Base-by-base conservation (phyloP, 192 early-diverging fungal species). In the Paraglomus brasilianum region DNA sequence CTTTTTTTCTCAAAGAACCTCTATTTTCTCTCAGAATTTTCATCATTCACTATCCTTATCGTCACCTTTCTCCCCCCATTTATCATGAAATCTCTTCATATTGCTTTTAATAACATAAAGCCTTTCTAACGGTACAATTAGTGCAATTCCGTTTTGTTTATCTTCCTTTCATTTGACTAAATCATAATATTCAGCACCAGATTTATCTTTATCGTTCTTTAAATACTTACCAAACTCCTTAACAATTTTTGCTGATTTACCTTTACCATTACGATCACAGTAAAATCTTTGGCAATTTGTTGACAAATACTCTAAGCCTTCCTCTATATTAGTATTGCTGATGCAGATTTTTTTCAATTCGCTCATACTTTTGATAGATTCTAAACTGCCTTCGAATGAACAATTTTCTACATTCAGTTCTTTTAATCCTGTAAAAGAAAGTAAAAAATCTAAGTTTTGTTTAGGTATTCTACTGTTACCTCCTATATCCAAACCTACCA, bases 391-490 rank as follows among this genome's bases (percentile, higher is more conserved):
- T 9, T n/a, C 52, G 6, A 53, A 53, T n/a, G 52, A 21, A 53
- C 52, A 53, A 53, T 53, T 21, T 53, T 53, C 52, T 9, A 53
- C 52, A 53, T 53, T 53, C 19, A 53, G 19, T 21, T 53, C 52
- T 53, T 53, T 53, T 21, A 53, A 53, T 53, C 52, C 52, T n/a
- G 52, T 21, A 53, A 53, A 53, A 53, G 52, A 21, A 17, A 53
- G 7, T 17, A 53, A 53, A 21, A 53, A 53, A 21, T 53, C 19
- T 21, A 53, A 53, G n/a, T 17, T 53, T 53, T 53, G 9, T 53
- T 17, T 21, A 53, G 19, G 19, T 53, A n/a, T n/a, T n/a, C n/a
- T n/a, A n/a, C 19, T 53, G 22, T 53, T 53, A 7, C 19, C 22
- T 9, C 52, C 19, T 53, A 53, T 53, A 9, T 53, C 19, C 22